Conservation (phyloP, 1,284 basidiomycete species). For the Papiliotrema flavescens region DNA sequence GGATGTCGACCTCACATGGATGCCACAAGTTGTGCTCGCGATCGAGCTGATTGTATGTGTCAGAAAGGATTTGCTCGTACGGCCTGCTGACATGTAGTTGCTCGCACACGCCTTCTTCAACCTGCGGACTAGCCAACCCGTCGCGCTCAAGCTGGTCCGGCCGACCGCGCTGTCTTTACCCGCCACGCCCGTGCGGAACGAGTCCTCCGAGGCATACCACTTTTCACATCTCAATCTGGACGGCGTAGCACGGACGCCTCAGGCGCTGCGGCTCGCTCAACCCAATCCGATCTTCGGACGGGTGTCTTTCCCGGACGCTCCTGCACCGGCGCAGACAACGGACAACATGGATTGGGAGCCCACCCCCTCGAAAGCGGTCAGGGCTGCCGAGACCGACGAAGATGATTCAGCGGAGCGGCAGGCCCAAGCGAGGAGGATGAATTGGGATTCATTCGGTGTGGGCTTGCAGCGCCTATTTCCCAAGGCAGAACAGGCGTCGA, state of each 20-base stretch:
- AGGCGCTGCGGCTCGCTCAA: no score
- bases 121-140: constrained; percentile 20
- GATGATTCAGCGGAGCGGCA: no score
- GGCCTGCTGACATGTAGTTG: constrained; percentile 12
- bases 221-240: constrained; percentile 10
- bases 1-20: neutral
- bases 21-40: neutral
- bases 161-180: constrained; percentile 13
- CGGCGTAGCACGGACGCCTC: neutral
- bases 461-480: constrained; percentile 42
- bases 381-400: no score
- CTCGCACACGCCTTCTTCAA: constrained; percentile 17
- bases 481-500: constrained; percentile 23
- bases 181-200: neutral
- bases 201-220: neutral
- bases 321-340: neutral
- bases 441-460: constrained; percentile 40
- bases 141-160: constrained; percentile 22
- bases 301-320: constrained; percentile 16
- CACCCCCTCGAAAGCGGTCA: no score
- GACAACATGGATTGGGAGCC: constrained; percentile 47
- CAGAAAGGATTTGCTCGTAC: neutral
- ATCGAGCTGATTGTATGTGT: neutral
- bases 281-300: constrained; percentile 34
- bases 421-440: no score